phyloP scores from a whole-genome alignment of 2,329 filamentous ascomycete genomes.

The Curvularia lunata region DNA sequence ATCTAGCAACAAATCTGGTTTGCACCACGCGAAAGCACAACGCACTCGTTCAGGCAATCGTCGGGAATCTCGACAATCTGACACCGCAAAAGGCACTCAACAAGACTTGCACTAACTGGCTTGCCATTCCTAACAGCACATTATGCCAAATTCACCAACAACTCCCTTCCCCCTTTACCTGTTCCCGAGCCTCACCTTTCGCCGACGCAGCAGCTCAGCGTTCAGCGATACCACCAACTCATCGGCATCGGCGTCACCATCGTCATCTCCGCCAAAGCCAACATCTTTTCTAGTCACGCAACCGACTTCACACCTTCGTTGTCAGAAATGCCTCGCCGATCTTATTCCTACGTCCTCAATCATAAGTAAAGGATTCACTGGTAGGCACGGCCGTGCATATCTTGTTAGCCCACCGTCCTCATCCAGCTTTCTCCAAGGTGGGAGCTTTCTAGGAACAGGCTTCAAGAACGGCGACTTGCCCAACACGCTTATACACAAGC shows the following conservation, averaged over 20 bases:
- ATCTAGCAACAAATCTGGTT: not conserved
- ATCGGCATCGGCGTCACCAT: conserved; percentile 23
- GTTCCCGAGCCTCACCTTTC: conserved; percentile 45
- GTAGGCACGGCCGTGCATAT: conserved; percentile 68
- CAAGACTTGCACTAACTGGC: not conserved
- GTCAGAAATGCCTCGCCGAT: conserved; percentile 64
- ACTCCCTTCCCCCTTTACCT: conserved; percentile 54
- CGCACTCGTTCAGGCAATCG: not conserved
- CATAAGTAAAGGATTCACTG: conserved; percentile 69
- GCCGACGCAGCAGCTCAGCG: conserved; percentile 53
- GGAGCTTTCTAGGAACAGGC: conserved; percentile 12
- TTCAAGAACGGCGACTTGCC: conserved; percentile 53
- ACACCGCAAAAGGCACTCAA: not conserved
- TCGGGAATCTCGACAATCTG: not conserved
- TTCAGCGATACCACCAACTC: conserved; percentile 38
- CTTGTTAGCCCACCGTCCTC: conserved; percentile 60
- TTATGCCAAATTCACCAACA: conserved; percentile 25
- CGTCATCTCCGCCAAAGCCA: conserved; percentile 33
- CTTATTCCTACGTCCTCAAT: conserved; percentile 65
- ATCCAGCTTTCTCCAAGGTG: conserved; percentile 26
- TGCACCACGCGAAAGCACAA: not conserved
- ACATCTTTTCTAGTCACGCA: conserved; percentile 34
- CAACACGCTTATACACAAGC: conserved; percentile 64
- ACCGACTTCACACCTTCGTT: conserved; percentile 63
- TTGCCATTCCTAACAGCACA: not conserved